phyloP scores from a whole-genome alignment of 495 filamentous ascomycete genomes.

The Achaetomiella virescens region DNA sequence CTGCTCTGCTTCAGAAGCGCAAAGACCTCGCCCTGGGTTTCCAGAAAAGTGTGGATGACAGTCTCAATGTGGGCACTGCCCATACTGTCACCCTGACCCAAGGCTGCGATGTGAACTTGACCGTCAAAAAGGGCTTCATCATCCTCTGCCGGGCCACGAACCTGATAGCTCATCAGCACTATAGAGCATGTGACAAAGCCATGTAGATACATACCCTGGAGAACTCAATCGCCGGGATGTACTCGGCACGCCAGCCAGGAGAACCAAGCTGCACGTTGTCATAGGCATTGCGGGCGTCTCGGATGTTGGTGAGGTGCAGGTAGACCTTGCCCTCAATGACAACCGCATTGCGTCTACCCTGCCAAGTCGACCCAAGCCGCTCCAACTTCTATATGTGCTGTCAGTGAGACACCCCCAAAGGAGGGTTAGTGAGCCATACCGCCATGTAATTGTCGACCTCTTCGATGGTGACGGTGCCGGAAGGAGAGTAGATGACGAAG shows the following conservation, averaged over 20 bases:
- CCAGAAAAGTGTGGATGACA: slow-evolving; percentile 42
- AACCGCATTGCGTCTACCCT: slow-evolving; percentile 28
- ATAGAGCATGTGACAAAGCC: background rate
- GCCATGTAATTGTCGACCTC: slow-evolving; percentile 34
- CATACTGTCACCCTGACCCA: slow-evolving; percentile 21
- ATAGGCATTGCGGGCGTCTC: slow-evolving; percentile 47
- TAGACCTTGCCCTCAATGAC: slow-evolving; percentile 37
- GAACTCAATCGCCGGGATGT: slow-evolving; percentile 43
- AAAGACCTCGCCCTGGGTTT: slow-evolving; percentile 49
- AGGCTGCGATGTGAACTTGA: slow-evolving; percentile 43
- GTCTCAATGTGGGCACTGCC: slow-evolving; percentile 33
- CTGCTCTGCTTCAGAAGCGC: slow-evolving; percentile 39
- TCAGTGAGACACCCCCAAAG: background rate
- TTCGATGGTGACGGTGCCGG: slow-evolving; percentile 19
- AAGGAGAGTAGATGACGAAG: slow-evolving; percentile 28
- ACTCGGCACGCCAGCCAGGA: slow-evolving; percentile 46
- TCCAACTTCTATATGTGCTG: slow-evolving; percentile 28
- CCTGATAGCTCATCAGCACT: slow-evolving; percentile 10
- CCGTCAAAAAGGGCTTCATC: slow-evolving; percentile 42
- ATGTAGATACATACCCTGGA: slow-evolving; percentile 22
- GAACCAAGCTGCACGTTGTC: slow-evolving; percentile 37
- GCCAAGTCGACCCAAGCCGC: slow-evolving; percentile 20
- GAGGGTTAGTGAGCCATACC: slow-evolving; percentile 23
- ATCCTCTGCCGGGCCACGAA: background rate
- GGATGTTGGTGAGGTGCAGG: slow-evolving; percentile 52